Percentiles rank a stretch among this genome's conserved stretches.
These are phyloP conservation scores for Immersiporthe knoxdaviesiana DNA, from an alignment of 2,329 filamentous ascomycete species.

Conservation along the genomic window DNA sequence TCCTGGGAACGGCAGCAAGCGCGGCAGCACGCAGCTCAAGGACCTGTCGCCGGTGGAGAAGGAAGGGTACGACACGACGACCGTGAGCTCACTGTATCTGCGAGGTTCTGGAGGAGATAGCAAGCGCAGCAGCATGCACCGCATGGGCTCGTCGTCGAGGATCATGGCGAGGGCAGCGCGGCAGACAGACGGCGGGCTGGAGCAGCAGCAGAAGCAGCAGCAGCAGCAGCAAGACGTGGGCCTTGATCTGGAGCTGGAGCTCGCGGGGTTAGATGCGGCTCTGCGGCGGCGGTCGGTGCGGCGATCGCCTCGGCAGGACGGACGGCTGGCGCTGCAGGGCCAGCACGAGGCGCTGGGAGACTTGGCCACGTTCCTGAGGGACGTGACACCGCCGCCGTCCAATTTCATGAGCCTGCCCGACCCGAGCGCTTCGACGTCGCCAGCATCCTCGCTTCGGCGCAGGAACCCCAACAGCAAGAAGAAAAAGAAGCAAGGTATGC, in stretches of 20 bases:
- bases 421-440: conserved; percentile 29
- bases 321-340: conserved; percentile 14
- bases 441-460: conserved; percentile 16
- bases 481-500: conserved; percentile 43
- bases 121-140: conserved; percentile 4
- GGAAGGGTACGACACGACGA: conserved; percentile 14
- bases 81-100: conserved; percentile 16
- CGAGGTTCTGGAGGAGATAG: conserved; percentile 11
- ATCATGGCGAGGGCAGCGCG: conserved; percentile 26
- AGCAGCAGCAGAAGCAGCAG: background rate
- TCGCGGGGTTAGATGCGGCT: conserved; percentile 6
- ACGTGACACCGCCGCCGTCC: conserved; percentile 50
- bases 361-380: conserved; percentile 55
- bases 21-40: background rate
- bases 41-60: conserved; percentile 9
- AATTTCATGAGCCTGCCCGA: conserved; percentile 55
- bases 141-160: conserved; percentile 9
- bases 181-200: conserved; percentile 26
- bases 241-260: conserved; percentile 3
- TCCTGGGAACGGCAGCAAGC: background rate
- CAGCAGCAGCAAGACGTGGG: background rate
- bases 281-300: conserved; percentile 5
- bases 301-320: conserved; percentile 5
- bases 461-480: background rate
- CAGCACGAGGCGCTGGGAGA: conserved; percentile 36